These are phyloP conservation scores for Ustilago curta DNA, from an alignment of 1,284 basidiomycete genomes.

Conservation along the genomic window DNA sequence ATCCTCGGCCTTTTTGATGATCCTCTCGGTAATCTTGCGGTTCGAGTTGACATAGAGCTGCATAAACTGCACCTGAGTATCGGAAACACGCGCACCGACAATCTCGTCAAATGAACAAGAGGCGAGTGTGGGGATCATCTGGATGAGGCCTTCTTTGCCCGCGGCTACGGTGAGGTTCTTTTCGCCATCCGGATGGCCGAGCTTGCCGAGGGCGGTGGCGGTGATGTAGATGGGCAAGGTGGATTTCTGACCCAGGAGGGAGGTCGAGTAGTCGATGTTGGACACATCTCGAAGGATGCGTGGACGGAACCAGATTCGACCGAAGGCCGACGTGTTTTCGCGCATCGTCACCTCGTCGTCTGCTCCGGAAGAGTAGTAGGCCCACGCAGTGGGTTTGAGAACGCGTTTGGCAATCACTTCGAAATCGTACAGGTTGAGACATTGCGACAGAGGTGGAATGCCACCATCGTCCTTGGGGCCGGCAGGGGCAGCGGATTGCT, in stretches of 20 bases:
- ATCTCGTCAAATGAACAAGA: constrained; percentile 76
- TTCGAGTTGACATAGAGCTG: constrained; percentile 85
- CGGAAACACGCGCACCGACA: constrained; percentile 74
- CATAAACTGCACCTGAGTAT: constrained; percentile 72
- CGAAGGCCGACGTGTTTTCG: constrained; percentile 89
- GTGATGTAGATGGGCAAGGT: constrained; percentile 76
- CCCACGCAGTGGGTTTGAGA: constrained; percentile 66
- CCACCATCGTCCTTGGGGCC: constrained; percentile 33
- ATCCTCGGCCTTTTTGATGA: constrained; percentile 78
- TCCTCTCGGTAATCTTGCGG: constrained; percentile 77
- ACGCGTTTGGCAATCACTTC: constrained; percentile 72
- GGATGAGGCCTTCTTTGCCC: constrained; percentile 79
- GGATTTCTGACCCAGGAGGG: constrained; percentile 49
- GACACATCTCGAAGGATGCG: constrained; percentile 86
- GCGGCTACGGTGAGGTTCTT: constrained; percentile 85
- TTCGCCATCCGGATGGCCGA: constrained; percentile 93
- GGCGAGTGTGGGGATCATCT: constrained; percentile 72
- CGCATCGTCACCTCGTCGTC: constrained; percentile 76
- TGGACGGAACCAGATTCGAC: constrained; percentile 94
- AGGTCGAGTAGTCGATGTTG: constrained; percentile 76
- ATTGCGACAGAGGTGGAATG: constrained; percentile 78
- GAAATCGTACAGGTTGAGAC: constrained; percentile 90
- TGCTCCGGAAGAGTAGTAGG: constrained; percentile 68
- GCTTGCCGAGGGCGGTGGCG: constrained; percentile 85
- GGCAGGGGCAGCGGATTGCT: constrained; percentile 26